Base-by-base conservation (phyloP, 1,139 yeast genomes). In the Taphrina betulina region DNA sequence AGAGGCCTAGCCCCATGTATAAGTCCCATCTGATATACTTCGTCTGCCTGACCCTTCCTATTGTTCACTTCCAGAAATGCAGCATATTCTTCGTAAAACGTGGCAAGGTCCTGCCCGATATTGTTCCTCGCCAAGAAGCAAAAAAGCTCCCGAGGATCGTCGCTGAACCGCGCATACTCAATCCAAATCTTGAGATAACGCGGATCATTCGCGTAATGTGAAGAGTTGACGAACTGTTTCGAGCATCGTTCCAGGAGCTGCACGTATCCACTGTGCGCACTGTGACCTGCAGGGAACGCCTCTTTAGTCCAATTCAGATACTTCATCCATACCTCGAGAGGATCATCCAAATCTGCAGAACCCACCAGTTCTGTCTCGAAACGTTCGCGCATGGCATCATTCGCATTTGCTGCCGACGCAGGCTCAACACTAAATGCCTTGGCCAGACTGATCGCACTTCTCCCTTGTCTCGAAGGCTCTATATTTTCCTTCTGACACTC, bases 401-500 rank as follows among this genome's bases (percentile, higher is more conserved):
- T 31, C 7, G 43, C 57, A 5, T 40, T 58, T 5, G 53, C 44
- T 2, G 45, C 57, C 26, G 36, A 40, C n/a, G 51, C 38, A 5
- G 63, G 58, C 14, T 59, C 52, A 7, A 66, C 57, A 2, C 69
- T 62, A 35, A 83, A 72, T 1, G 80, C 69, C 42, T 73, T 70
- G 1, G 78, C 78, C 37, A 89, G 71, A 17, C 81, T 77, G 14
- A 72, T 64, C 0, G 82, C 95, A 0, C 92, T 80, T 50, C 92
- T 73, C 1, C 96, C 96, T 14, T 79, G 81, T 1, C 73, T 72
- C 24, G 82, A 64, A 0, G 95, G 89, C 62, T 78, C 77, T 2
- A 89, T 83, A 65, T 89, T 89, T 68, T 89, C 96, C 69, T 89
- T 89, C 57, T 85, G 83, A 22, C 72, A 71, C 66, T 87, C 95